phyloP scores from a whole-genome alignment of 2,329 filamentous ascomycete species.

The Paraphaeosphaeria minitans region DNA sequence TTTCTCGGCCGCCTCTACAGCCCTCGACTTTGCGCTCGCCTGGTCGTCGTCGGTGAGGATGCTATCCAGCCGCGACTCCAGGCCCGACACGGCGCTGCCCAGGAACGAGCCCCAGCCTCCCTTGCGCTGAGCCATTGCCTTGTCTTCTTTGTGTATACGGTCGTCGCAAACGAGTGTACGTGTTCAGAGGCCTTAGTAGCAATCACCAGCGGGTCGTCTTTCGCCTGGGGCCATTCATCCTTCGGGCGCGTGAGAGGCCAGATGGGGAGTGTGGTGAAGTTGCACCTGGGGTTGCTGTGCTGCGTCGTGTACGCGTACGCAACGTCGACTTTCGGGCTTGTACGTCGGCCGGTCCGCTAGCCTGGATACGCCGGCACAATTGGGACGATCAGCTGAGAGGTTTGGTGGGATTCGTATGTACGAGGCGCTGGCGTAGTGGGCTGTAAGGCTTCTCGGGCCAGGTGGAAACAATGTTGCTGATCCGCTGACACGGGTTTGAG shows the following conservation, averaged over 20 bases:
- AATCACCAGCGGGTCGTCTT: slow-evolving; percentile 38
- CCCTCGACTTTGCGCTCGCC: slow-evolving; percentile 50
- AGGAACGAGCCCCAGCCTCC: slow-evolving; percentile 33
- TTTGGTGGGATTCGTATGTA: not conserved
- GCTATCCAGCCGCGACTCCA: slow-evolving; percentile 90
- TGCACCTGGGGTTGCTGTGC: slow-evolving; percentile 28
- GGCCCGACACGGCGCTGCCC: slow-evolving; percentile 85
- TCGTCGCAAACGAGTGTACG: slow-evolving; percentile 1
- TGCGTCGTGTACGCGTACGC: slow-evolving; percentile 12
- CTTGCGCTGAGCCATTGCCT: slow-evolving; percentile 37
- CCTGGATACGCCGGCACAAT: not conserved
- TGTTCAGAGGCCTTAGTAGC: slow-evolving; percentile 20
- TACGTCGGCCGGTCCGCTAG: not conserved
- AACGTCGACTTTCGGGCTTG: slow-evolving; percentile 1
- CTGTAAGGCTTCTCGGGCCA: slow-evolving; percentile 19
- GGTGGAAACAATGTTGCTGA: slow-evolving; percentile 23
- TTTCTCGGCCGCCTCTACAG: slow-evolving; percentile 38
- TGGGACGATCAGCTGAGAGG: not conserved
- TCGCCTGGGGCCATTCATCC: slow-evolving; percentile 39
- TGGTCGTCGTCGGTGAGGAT: slow-evolving; percentile 83
- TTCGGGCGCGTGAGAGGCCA: slow-evolving; percentile 36
- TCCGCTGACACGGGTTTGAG: slow-evolving; percentile 3
- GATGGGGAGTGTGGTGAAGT: slow-evolving; percentile 26
- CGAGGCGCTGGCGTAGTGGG: slow-evolving; percentile 1
- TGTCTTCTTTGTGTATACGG: slow-evolving; percentile 7